Conservation (phyloP, 2,329 filamentous ascomycete species). For the Fusarium marasasianum region DNA sequence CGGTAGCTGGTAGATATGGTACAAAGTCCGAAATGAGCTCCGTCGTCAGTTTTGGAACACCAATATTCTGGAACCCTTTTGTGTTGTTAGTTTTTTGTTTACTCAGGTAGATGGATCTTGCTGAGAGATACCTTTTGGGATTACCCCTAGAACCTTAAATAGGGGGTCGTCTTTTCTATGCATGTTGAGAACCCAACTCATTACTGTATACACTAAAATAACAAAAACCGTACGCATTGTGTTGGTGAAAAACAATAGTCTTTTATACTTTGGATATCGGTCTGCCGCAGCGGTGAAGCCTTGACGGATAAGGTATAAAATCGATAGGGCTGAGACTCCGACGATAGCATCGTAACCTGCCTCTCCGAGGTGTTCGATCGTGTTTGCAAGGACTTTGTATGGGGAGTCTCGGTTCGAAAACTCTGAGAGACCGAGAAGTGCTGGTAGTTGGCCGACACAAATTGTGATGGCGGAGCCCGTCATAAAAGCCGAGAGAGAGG, state of each 20-base stretch:
- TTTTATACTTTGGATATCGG: constrained; percentile 74
- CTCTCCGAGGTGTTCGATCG: constrained; percentile 73
- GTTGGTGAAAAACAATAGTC: constrained; percentile 87
- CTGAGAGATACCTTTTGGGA: constrained; percentile 71
- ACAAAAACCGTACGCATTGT: constrained; percentile 92
- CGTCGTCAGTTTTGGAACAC: constrained; percentile 73
- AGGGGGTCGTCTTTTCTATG: constrained; percentile 68
- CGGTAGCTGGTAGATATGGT: constrained; percentile 79
- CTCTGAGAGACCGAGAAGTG: constrained; percentile 79
- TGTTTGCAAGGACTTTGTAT: constrained; percentile 85
- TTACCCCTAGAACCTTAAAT: constrained; percentile 78
- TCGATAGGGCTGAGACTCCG: constrained; percentile 80
- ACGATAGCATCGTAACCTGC: constrained; percentile 84
- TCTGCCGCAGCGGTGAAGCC: constrained; percentile 72
- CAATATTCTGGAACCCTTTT: constrained; percentile 79
- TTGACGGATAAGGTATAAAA: constrained; percentile 80
- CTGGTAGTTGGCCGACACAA: constrained; percentile 81
- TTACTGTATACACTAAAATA: constrained; percentile 89
- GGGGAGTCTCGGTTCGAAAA: constrained; percentile 81
- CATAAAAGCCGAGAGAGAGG: constrained; percentile 94
- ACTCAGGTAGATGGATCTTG: neutral
- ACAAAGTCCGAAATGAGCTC: constrained; percentile 75
- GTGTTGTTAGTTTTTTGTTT: neutral
- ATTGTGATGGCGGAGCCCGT: constrained; percentile 95
- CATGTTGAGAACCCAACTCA: constrained; percentile 86